Conservation (phyloP, 441 rosid species). For the Geranium incanum region DNA sequence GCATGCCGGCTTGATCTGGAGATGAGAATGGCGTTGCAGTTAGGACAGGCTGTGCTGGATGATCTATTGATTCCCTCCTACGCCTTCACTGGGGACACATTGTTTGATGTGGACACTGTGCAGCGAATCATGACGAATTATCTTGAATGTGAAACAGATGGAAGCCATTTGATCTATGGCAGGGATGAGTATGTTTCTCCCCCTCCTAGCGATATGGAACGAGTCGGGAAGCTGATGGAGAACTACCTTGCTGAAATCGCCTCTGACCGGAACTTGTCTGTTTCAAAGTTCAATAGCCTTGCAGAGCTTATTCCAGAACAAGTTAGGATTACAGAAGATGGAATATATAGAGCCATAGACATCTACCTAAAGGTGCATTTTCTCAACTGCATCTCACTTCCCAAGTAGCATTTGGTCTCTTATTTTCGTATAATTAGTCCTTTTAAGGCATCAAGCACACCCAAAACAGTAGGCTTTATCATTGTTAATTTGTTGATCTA, state of each 20-base stretch:
- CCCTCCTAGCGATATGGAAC: slow-evolving; percentile 39
- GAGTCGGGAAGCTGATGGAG: slow-evolving; percentile 61
- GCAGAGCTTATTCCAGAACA: slow-evolving; percentile 61
- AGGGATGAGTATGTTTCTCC: slow-evolving; percentile 33
- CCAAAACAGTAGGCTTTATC: too few species aligned
- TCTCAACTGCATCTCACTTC: background rate
- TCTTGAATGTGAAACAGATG: slow-evolving; percentile 45
- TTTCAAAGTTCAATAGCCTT: slow-evolving; percentile 39
- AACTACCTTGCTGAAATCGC: slow-evolving; percentile 60
- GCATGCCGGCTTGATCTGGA: slow-evolving; percentile 84
- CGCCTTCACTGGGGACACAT: slow-evolving; percentile 51
- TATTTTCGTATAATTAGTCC: too few species aligned
- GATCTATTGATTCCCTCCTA: slow-evolving; percentile 61
- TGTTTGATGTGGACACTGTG: slow-evolving; percentile 51
- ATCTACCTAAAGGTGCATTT: slow-evolving; percentile 59
- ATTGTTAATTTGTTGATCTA: background rate
- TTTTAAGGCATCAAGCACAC: too few species aligned
- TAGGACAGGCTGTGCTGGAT: slow-evolving; percentile 55
- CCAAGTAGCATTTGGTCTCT: too few species aligned
- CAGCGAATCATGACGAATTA: slow-evolving; percentile 52
- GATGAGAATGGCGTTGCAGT: slow-evolving; percentile 53
- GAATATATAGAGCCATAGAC: slow-evolving; percentile 59
- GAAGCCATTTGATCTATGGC: slow-evolving; percentile 28
- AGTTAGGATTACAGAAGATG: slow-evolving; percentile 57
- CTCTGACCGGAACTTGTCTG: slow-evolving; percentile 43